Conservation (phyloP, 805 yeast genomes). For the Pichia kluyveri region DNA sequence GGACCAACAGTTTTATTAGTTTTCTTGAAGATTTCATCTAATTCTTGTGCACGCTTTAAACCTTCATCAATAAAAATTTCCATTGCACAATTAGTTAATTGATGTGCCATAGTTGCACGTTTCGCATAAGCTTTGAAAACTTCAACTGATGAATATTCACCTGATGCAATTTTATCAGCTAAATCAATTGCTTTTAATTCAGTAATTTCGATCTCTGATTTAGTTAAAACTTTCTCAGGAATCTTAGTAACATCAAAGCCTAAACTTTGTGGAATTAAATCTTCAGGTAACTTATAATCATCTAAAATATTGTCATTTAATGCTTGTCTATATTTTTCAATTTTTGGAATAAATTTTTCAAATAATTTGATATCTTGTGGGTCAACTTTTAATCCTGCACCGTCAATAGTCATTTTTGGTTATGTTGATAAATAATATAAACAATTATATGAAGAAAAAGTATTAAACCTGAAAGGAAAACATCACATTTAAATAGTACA, state of each 20-base stretch:
- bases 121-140: constrained; percentile 39
- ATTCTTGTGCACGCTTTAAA: constrained; percentile 36
- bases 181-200: constrained; percentile 29
- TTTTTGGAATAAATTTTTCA: constrained; percentile 26
- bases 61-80: constrained; percentile 41
- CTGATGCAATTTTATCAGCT: constrained; percentile 27
- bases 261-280: constrained; percentile 11
- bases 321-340: constrained; percentile 23
- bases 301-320: constrained; percentile 19
- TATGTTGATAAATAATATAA: constrained; percentile 8
- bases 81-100: constrained; percentile 40
- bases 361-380: constrained; percentile 8
- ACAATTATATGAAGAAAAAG: no score
- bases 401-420: not conserved
- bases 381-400: not conserved
- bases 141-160: constrained; percentile 32
- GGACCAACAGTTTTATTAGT: constrained; percentile 45
- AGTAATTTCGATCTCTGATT: constrained; percentile 34
- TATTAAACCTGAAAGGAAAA: no score
- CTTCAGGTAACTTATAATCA: constrained; percentile 12
- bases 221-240: constrained; percentile 25
- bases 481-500: no score
- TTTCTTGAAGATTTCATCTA: constrained; percentile 39
- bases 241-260: constrained; percentile 21
- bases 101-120: constrained; percentile 41